phyloP scores from a whole-genome alignment of 306 rosid species.

The Sphenostylis stenocarpa region DNA sequence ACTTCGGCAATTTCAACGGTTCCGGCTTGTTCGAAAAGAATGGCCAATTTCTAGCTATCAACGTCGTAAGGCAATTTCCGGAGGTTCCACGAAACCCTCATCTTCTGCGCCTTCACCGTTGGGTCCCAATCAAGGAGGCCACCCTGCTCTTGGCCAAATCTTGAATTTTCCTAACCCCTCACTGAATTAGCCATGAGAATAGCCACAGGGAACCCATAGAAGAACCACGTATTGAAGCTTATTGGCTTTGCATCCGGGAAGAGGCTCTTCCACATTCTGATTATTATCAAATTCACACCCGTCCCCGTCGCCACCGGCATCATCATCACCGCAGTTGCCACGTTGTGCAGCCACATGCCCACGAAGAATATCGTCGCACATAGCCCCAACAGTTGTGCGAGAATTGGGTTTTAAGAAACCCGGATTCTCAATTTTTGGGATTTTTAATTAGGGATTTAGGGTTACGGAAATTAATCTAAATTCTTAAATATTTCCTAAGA shows the following conservation, averaged over 20 bases:
- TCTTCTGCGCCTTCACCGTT: too few relatives aligned
- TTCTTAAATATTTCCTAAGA: too few relatives aligned
- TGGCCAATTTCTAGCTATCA: conserved; percentile 75
- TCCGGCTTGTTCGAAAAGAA: conserved; percentile 79
- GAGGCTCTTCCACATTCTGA: conserved; percentile 84
- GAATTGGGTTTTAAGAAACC: too few relatives aligned
- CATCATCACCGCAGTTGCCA: conserved; percentile 86
- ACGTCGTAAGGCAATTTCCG: conserved; percentile 86
- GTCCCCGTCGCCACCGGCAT: conserved; percentile 97
- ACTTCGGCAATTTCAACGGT: conserved; percentile 95
- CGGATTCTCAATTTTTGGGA: too few relatives aligned
- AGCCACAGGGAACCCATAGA: too few relatives aligned
- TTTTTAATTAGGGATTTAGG: too few relatives aligned
- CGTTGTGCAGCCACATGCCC: conserved; percentile 99
- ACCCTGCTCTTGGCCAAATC: too few relatives aligned
- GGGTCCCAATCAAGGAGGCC: too few relatives aligned
- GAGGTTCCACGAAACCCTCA: conserved; percentile 51
- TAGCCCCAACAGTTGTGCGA: conserved; percentile 63
- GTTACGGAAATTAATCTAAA: too few relatives aligned
- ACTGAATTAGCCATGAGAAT: too few relatives aligned
- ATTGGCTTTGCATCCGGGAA: conserved; percentile 60
- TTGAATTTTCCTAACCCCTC: too few relatives aligned
- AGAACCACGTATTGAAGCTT: conserved; percentile 61
- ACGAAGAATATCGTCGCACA: conserved; percentile 76
- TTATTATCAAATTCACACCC: conserved; percentile 81